phyloP scores from a whole-genome alignment of 2,329 filamentous ascomycete genomes.

The Stemphylium beticola region DNA sequence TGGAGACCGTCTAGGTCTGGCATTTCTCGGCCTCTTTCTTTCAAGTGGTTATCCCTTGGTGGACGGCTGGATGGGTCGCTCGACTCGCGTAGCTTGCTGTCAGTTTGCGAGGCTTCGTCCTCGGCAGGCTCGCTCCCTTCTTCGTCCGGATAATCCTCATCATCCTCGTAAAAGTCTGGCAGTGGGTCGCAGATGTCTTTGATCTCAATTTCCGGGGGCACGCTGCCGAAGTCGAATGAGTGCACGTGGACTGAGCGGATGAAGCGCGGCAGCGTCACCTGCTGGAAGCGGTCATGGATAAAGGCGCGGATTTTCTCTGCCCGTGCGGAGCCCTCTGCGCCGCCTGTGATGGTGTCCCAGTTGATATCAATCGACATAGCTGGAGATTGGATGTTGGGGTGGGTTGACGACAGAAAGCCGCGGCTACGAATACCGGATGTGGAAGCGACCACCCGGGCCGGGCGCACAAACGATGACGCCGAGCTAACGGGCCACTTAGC shows the following conservation, averaged over 20 bases:
- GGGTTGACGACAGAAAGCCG: slow-evolving; percentile 33
- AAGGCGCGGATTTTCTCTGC: slow-evolving; percentile 89
- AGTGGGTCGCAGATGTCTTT: slow-evolving; percentile 97
- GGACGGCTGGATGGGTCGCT: slow-evolving; percentile 40
- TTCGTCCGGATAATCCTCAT: slow-evolving; percentile 67
- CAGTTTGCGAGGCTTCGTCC: slow-evolving; percentile 40
- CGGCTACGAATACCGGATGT: slow-evolving; percentile 24
- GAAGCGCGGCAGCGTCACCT: slow-evolving; percentile 88
- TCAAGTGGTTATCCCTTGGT: slow-evolving; percentile 38
- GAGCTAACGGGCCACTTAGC: slow-evolving; percentile 23
- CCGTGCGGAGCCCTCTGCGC: slow-evolving; percentile 83
- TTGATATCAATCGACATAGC: slow-evolving; percentile 96
- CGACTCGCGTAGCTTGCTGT: slow-evolving; percentile 30
- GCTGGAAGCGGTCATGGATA: slow-evolving; percentile 94
- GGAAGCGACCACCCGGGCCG: slow-evolving; percentile 28
- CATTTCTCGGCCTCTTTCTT: slow-evolving; percentile 28
- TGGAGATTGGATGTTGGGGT: slow-evolving; percentile 28
- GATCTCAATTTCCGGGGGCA: slow-evolving; percentile 84
- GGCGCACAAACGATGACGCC: slow-evolving; percentile 22
- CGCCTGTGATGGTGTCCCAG: slow-evolving; percentile 90
- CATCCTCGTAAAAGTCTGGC: slow-evolving; percentile 93
- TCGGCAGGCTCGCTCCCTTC: slow-evolving; percentile 52
- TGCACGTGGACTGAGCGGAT: slow-evolving; percentile 96
- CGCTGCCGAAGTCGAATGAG: slow-evolving; percentile 87
- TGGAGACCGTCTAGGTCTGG: slow-evolving; percentile 22